These are phyloP conservation scores for Triangularia verruculosa DNA, from an alignment of 2,329 filamentous ascomycete species.

Conservation along the genomic window DNA sequence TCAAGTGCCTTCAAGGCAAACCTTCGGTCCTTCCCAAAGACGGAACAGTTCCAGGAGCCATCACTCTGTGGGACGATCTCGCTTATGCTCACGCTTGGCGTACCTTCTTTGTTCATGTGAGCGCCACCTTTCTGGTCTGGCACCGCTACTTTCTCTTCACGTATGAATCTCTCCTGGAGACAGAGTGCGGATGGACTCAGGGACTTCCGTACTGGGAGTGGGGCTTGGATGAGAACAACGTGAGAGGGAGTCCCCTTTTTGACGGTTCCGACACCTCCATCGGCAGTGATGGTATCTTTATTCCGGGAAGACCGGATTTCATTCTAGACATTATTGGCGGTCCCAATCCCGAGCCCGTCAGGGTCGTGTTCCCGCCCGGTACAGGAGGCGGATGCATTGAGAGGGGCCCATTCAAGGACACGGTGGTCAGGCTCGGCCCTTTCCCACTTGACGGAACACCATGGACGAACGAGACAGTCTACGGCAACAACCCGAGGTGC, in stretches of 20 bases:
- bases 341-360: neutral
- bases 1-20: constrained; percentile 30
- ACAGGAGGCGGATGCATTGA: constrained; percentile 52
- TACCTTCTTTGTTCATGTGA: constrained; percentile 13
- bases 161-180: constrained; percentile 35
- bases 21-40: constrained; percentile 22
- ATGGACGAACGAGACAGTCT: constrained; percentile 15
- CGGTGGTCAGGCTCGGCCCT: constrained; percentile 40
- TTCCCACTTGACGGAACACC: constrained; percentile 2
- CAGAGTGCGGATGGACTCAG: constrained; percentile 35
- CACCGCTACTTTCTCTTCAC: constrained; percentile 37
- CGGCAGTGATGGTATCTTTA: constrained; percentile 42
- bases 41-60: constrained; percentile 20
- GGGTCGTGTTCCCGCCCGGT: constrained; percentile 6
- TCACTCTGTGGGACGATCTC: constrained; percentile 27
- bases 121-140: constrained; percentile 37
- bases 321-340: neutral
- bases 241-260: constrained; percentile 42
- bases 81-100: constrained; percentile 20
- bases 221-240: constrained; percentile 36
- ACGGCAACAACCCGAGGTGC: constrained; percentile 39
- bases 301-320: constrained; percentile 21
- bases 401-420: constrained; percentile 44
- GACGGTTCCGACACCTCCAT: constrained; percentile 45
- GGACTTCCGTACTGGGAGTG: constrained; percentile 38